Conservation (phyloP, 345 rosid genomes). For the Citrus reticulata region DNA sequence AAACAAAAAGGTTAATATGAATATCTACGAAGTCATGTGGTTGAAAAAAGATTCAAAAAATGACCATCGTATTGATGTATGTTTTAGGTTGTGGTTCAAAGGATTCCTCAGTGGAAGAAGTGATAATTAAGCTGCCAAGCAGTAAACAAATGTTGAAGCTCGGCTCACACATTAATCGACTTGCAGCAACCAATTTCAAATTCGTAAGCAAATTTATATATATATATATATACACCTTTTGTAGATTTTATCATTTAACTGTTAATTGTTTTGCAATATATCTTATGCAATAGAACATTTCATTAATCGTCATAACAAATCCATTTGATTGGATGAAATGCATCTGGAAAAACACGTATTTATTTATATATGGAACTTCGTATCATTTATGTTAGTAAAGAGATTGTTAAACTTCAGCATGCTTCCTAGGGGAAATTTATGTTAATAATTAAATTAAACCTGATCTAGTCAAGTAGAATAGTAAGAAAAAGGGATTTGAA, state of each 20-base stretch:
- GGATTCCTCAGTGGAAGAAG: constrained; percentile 92
- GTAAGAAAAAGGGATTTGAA: background rate
- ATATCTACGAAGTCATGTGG: background rate
- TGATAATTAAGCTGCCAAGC: constrained; percentile 16
- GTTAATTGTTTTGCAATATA: too few species aligned
- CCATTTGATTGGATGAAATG: background rate
- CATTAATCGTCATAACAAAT: background rate
- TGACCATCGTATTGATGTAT: background rate
- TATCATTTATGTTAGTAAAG: too few species aligned
- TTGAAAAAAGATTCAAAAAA: background rate
- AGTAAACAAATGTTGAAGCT: background rate
- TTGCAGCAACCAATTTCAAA: constrained; percentile 1
- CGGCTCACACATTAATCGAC: background rate
- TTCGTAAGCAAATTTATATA: background rate
- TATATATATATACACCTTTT: background rate
- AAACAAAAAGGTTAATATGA: background rate
- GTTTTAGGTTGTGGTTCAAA: constrained; percentile 71
- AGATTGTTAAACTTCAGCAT: background rate
- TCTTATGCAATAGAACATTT: too few species aligned
- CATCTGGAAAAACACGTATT: too few species aligned
- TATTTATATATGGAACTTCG: too few species aligned
- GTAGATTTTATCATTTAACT: too few species aligned
- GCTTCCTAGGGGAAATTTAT: background rate
- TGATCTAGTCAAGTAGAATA: background rate
- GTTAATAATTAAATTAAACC: background rate